Conservation (phyloP, 768 basidiomycete species). For the Termitomyces bulborhizus region DNA sequence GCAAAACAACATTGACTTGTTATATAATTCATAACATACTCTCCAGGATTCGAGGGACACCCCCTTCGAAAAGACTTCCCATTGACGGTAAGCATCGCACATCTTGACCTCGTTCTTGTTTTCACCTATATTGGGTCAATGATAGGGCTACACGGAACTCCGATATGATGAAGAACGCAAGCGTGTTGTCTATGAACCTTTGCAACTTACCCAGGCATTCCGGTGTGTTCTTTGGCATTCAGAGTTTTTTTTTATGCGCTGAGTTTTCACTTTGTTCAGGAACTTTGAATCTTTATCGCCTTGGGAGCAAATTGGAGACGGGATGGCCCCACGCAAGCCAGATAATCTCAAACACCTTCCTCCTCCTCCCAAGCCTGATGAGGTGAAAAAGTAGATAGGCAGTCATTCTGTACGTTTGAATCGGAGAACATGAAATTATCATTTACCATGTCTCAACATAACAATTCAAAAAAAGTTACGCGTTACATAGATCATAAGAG, state of each 20-base stretch:
- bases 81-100: slow-evolving; percentile 60
- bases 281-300: slow-evolving; percentile 93
- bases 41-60: slow-evolving; percentile 88
- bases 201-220: slow-evolving; percentile 98
- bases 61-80: slow-evolving; percentile 98
- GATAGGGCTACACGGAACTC: slow-evolving; percentile 95
- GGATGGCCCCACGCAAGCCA: slow-evolving; percentile 45
- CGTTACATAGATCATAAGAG: slow-evolving; percentile 19
- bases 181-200: slow-evolving; percentile 94
- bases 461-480: slow-evolving; percentile 1
- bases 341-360: slow-evolving; percentile 72
- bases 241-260: not conserved
- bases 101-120: not conserved
- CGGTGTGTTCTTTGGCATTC: slow-evolving; percentile 43
- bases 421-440: slow-evolving; percentile 6
- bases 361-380: slow-evolving; percentile 69
- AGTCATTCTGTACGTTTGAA: not conserved
- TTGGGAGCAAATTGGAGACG: slow-evolving; percentile 90
- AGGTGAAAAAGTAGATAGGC: slow-evolving; percentile 66
- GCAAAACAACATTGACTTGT: not conserved
- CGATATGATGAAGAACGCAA: slow-evolving; percentile 98
- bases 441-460: slow-evolving; percentile 5
- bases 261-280: slow-evolving; percentile 31
- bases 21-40: slow-evolving; percentile 8
- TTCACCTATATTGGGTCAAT: slow-evolving; percentile 1